Base-by-base conservation (phyloP, 371 early-diverging fungal species). In the Mortierella sp. region DNA sequence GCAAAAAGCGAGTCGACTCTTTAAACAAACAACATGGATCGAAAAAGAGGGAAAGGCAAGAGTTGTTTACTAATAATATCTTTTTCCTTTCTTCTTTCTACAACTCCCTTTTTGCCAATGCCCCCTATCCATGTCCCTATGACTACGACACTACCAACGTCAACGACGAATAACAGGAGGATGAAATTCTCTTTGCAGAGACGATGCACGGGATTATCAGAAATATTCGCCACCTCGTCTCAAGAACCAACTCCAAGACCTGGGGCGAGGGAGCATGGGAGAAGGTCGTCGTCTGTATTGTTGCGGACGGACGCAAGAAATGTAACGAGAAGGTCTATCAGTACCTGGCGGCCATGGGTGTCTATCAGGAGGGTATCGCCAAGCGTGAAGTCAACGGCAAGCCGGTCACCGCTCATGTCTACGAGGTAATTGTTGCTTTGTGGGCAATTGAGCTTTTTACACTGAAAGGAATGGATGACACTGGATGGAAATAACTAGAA, bases 201-300 rank as follows among this genome's bases (percentile, higher is more conserved):
- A 94, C 96, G 3, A 94, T 96, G 94, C 90, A 91, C 68, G 93
- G 94, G 24, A 90, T 96, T n/a, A 92, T 94, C 90, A 95, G 94
- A 75, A 97, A 97, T 83, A 93, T 96, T 76, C 90, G 93, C 1
- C 92, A 95, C 79, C 87, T 97, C 29, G 96, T 96, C 78, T 89
- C 90, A 1, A 92, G 94, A 71, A 87, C 89, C 56, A 86, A 91
- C 29, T 91, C 93, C 1, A 79, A 83, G n/a, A 88, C 90, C 29
- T 96, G 96, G 96, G 95, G 93, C 12, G 88, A 91, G 0, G 93
- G 94, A 24, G 94, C 95, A 0, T 97, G 97, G 97, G 91, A 95
- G 78, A 96, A 96, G 80, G 91, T 96, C 12, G 95, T 96, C 7
- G 95, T 97, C 1, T 96, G 95, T 79, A 90, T 97, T 71, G 95